These are phyloP conservation scores for Typha latifolia DNA, from an alignment of 176 grass and related monocot species.

Conservation along the genomic window DNA sequence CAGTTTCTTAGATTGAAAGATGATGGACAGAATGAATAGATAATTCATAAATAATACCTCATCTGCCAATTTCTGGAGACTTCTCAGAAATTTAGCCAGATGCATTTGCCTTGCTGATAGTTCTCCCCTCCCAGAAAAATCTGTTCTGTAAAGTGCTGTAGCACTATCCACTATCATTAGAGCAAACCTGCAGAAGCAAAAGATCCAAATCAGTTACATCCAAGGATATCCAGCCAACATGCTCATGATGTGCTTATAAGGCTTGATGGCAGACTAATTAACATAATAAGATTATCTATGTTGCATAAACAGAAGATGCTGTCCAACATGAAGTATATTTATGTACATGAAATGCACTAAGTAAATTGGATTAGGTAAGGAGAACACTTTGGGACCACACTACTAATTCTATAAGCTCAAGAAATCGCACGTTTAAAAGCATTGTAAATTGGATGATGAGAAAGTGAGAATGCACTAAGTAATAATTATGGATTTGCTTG, in stretches of 20 bases:
- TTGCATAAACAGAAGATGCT: no score
- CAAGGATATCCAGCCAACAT: background rate
- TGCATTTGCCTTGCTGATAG: conserved; percentile 97
- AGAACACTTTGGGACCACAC: no score
- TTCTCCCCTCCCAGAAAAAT: conserved; percentile 96
- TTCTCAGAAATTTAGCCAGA: conserved; percentile 86
- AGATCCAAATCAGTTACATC: background rate
- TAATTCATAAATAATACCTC: conserved; percentile 30
- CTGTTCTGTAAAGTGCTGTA: conserved; percentile 79
- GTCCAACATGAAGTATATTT: no score
- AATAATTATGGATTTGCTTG: background rate
- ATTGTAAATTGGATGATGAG: background rate
- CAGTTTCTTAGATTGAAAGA: background rate
- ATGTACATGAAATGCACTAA: no score
- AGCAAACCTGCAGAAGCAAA: conserved; percentile 63
- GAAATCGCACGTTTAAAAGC: background rate
- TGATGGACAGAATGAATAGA: background rate
- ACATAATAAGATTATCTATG: no score
- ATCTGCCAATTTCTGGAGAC: conserved; percentile 89
- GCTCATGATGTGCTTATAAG: no score
- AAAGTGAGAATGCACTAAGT: background rate
- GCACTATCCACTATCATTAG: conserved; percentile 97
- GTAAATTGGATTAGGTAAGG: no score
- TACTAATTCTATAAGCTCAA: background rate
- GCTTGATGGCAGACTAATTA: no score